These are phyloP conservation scores for Zizania palustris DNA, from an alignment of 202 grass and related monocot genomes.

Conservation along the genomic window DNA sequence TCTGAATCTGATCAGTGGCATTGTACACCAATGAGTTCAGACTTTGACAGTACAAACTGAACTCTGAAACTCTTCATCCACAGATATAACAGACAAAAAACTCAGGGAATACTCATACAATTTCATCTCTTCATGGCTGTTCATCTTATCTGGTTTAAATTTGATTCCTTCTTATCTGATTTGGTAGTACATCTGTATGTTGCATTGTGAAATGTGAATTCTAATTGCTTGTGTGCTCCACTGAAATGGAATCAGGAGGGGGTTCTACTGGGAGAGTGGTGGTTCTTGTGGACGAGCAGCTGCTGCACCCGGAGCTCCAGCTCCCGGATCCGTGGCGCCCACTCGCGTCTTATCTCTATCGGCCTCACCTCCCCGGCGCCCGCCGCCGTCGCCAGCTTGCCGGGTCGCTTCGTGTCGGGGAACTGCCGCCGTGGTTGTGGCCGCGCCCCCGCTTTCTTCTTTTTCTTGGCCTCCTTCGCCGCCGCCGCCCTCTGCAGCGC, in stretches of 20 bases:
- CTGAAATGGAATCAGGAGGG: neutral
- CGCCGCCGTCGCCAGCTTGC: neutral
- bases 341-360: constrained; percentile 53
- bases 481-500: constrained; percentile 57
- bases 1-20: neutral
- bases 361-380: constrained; percentile 39
- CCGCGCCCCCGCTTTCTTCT: neutral
- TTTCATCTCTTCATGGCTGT: no score
- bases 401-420: neutral
- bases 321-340: constrained; percentile 47
- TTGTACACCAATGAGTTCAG: neutral
- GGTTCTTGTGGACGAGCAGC: constrained; percentile 40
- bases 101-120: neutral
- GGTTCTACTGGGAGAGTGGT: constrained; percentile 5
- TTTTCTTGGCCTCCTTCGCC: constrained; percentile 54
- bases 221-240: neutral
- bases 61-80: neutral
- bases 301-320: constrained; percentile 46
- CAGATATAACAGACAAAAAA: neutral
- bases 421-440: constrained; percentile 6
- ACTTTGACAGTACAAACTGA: neutral
- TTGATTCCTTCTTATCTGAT: neutral
- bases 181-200: neutral
- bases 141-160: no score
- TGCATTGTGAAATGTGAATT: neutral